Conservation (phyloP, 2,329 filamentous ascomycete genomes). For the Fusarium nanum region DNA sequence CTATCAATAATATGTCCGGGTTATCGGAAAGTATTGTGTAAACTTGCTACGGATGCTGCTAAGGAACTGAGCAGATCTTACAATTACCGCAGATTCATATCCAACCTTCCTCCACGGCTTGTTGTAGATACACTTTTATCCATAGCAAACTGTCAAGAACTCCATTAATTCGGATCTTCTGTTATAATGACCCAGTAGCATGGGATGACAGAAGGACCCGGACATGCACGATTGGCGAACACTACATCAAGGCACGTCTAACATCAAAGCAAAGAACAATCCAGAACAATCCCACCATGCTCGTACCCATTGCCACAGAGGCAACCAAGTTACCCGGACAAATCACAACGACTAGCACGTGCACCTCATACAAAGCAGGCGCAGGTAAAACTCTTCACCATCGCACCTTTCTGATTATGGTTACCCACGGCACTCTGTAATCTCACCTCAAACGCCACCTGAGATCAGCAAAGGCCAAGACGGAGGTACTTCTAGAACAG, state of each 20-base stretch:
- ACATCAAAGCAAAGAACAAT: background rate
- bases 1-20: no score
- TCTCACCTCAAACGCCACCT: background rate
- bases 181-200: background rate
- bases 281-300: background rate
- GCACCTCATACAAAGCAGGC: background rate
- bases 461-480: background rate
- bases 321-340: background rate
- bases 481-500: conserved; percentile 2
- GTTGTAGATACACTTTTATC: no score
- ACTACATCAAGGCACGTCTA: background rate
- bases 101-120: no score
- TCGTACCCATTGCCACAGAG: background rate
- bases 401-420: background rate
- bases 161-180: rapidly evolving
- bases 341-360: background rate
- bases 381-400: background rate
- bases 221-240: background rate
- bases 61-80: no score
- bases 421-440: background rate
- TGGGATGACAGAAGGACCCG: rapidly evolving
- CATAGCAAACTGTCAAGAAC: no score
- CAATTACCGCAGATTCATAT: no score
- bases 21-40: no score
- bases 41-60: no score